These are phyloP conservation scores for Dipodascus geniculatus DNA, from an alignment of 805 yeast genomes.

Conservation along the genomic window DNA sequence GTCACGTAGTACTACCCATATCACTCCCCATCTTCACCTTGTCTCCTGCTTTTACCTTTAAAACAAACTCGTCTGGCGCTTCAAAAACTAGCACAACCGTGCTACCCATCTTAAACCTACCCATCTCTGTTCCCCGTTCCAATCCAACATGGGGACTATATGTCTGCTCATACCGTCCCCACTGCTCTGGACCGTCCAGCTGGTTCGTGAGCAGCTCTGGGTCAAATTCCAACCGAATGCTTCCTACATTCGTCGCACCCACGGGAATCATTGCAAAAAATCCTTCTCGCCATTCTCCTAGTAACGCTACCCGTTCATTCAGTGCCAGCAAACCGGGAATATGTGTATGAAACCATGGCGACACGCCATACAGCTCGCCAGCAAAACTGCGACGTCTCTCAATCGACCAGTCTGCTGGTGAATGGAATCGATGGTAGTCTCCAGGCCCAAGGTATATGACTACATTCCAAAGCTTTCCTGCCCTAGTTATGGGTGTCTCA, in stretches of 20 bases:
- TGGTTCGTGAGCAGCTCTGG: conserved; percentile 73
- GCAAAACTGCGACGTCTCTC: conserved; percentile 88
- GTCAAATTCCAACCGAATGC: conserved; percentile 85
- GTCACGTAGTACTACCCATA: too few relatives aligned
- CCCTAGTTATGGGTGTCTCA: conserved; percentile 21
- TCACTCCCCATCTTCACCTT: neutral
- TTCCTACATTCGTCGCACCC: conserved; percentile 98
- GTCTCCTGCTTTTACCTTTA: neutral
- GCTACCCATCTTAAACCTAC: conserved; percentile 92
- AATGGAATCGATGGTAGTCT: conserved; percentile 93
- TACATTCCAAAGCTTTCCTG: conserved; percentile 63
- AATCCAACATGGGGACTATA: conserved; percentile 78
- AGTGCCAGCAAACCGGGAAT: conserved; percentile 77
- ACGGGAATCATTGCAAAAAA: conserved; percentile 98
- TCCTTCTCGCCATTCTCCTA: conserved; percentile 95
- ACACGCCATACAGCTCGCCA: conserved; percentile 91
- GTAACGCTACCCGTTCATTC: conserved; percentile 88
- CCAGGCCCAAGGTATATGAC: conserved; percentile 97
- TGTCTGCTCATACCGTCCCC: neutral
- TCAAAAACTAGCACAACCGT: conserved; percentile 94
- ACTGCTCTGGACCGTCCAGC: conserved; percentile 55
- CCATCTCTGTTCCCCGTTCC: conserved; percentile 86
- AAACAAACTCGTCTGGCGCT: conserved; percentile 65
- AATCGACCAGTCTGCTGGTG: conserved; percentile 94
- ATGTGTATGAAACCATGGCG: conserved; percentile 89